Percentiles rank a stretch among this genome's conserved stretches.
phyloP scores from a whole-genome alignment of 1,284 basidiomycete genomes.

The Dichomitus squalens region DNA sequence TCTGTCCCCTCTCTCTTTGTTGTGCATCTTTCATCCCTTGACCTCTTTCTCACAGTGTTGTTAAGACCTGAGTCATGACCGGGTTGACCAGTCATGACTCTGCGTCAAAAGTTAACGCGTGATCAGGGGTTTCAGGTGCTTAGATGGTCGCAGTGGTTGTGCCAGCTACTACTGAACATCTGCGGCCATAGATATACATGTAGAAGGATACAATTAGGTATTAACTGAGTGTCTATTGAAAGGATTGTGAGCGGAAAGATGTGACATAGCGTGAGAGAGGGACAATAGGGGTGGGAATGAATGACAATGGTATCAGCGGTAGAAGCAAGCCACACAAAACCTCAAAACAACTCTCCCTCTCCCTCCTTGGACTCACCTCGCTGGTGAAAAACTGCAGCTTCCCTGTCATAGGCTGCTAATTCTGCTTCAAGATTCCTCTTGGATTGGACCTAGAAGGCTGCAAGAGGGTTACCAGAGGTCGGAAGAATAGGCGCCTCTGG shows the following conservation, averaged over 20 bases:
- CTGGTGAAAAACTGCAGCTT: background rate
- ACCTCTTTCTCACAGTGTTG: too few species aligned
- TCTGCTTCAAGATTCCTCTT: background rate
- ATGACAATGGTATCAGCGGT: too few species aligned
- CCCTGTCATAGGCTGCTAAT: background rate
- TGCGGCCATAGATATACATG: background rate
- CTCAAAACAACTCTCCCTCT: background rate
- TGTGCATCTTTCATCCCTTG: too few species aligned
- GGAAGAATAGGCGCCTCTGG: background rate
- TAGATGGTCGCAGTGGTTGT: background rate
- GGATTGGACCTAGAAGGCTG: background rate
- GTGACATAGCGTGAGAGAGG: too few species aligned
- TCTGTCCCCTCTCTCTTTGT: too few species aligned
- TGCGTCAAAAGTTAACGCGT: background rate
- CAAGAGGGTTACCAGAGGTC: background rate
- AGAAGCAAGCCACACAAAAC: background rate
- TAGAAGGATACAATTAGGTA: background rate
- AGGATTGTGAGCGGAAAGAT: too few species aligned
- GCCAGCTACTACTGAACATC: background rate
- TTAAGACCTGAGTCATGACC: background rate
- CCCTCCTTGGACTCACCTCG: background rate
- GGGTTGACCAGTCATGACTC: background rate
- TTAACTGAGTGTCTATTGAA: too few species aligned
- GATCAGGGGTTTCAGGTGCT: background rate
- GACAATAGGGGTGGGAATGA: too few species aligned